Evolutionary conservation across 352 stramenopile genomes (phyloP).

Genomic region (Globisporangium lucens): DNA sequence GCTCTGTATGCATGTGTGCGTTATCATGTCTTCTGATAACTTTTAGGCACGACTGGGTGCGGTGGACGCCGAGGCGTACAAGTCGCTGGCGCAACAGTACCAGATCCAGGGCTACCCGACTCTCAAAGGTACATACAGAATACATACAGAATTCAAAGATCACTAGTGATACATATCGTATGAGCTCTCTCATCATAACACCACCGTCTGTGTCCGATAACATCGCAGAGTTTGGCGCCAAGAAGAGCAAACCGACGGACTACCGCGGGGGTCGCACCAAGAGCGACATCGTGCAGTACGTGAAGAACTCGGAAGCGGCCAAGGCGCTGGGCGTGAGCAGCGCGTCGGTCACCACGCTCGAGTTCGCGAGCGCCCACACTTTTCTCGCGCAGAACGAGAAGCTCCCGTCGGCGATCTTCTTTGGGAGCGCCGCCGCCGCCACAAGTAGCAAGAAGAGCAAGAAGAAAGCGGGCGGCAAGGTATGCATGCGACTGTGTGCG

Average conservation of each 20-base stretch:
- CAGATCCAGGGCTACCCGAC: slow-evolving; percentile 76
- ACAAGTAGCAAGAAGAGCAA: slow-evolving; percentile 30
- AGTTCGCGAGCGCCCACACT: slow-evolving; percentile 47
- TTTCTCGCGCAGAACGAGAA: slow-evolving; percentile 52
- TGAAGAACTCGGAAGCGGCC: slow-evolving; percentile 61
- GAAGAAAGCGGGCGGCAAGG: slow-evolving; percentile 40
- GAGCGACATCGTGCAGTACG: slow-evolving; percentile 68
- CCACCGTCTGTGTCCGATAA: neutral
- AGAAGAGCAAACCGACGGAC: slow-evolving; percentile 77
- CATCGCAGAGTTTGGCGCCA: slow-evolving; percentile 58
- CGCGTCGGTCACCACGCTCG: slow-evolving; percentile 39
- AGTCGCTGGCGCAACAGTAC: slow-evolving; percentile 71
- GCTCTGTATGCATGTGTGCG: neutral
- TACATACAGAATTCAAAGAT: neutral
- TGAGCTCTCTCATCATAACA: too few species aligned
- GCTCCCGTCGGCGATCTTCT: slow-evolving; percentile 63
- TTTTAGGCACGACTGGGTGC: slow-evolving; percentile 60
- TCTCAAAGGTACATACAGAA: slow-evolving; percentile 49
- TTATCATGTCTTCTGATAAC: neutral
- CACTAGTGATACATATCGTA: neutral
- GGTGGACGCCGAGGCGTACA: slow-evolving; percentile 62
- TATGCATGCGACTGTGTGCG: neutral
- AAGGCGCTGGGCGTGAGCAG: slow-evolving; percentile 68
- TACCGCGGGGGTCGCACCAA: slow-evolving; percentile 64
- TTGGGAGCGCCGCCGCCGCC: slow-evolving; percentile 31